Evolutionary conservation across 2,329 filamentous ascomycete genomes (phyloP).

Genomic region (Calonectria naviculata): DNA sequence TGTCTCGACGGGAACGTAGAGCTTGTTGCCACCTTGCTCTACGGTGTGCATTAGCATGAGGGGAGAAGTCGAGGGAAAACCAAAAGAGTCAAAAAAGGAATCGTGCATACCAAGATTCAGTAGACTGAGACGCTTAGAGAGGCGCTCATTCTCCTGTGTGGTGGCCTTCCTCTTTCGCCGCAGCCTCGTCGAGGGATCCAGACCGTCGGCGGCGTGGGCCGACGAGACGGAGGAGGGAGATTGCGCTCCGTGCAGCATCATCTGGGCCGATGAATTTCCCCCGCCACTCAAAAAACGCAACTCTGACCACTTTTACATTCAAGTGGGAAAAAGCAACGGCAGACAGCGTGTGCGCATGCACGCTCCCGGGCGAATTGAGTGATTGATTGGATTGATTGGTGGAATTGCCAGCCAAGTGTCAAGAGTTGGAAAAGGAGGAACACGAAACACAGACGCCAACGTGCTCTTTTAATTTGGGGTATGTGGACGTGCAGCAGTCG

Average conservation of each 20-base stretch:
- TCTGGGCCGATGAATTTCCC: constrained; percentile 28
- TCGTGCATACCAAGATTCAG: constrained; percentile 78
- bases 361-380: constrained; percentile 9
- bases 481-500: constrained; percentile 39
- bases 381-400: constrained; percentile 13
- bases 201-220: constrained; percentile 28
- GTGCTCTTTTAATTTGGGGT: constrained; percentile 18
- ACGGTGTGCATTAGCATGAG: constrained; percentile 25
- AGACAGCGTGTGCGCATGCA: constrained; percentile 1
- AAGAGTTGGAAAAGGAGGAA: constrained; percentile 2
- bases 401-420: not conserved
- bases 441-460: not conserved
- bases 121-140: constrained; percentile 85
- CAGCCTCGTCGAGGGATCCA: constrained; percentile 33
- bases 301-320: constrained; percentile 10
- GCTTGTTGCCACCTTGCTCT: constrained; percentile 72
- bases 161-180: constrained; percentile 71
- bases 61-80: not conserved
- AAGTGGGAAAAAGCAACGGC: constrained; percentile 9
- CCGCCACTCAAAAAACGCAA: constrained; percentile 16
- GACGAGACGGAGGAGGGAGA: constrained; percentile 39
- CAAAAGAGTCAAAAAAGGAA: not conserved
- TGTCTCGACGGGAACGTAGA: constrained; percentile 74
- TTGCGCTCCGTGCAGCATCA: constrained; percentile 51
- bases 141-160: constrained; percentile 73